Evolutionary conservation across 2,329 filamentous ascomycete species (phyloP), one percentile per base, ranked within the genome.

Genomic region (Scytalidium sp.): DNA sequence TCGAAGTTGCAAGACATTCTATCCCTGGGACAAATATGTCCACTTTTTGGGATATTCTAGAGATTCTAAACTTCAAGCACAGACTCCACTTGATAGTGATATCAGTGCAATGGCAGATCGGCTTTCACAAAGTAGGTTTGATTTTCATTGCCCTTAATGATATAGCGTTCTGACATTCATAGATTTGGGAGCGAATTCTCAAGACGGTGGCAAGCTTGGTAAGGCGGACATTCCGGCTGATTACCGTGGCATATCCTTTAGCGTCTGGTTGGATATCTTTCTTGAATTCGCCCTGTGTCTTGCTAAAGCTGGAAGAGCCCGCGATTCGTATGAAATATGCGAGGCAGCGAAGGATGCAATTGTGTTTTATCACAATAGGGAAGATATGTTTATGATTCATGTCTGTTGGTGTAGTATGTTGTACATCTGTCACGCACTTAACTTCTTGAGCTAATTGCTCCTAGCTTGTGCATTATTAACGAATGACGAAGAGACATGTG

Each of bases 181-280:
- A 66, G 64, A 56, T 32, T 47, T 64, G 22, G 59, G 59, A 41
- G 58, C 55, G 3, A 52, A 60, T 32, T 43, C 55, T 20, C 45
- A 52, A 4, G 54, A 58, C 7, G 45, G 50, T 32, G 49, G 45
- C 10, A 49, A 47, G 45, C 43, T 32, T 22, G 32, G 50, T 10
- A 27, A 48, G 19, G 47, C 49, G n/a, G 51, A 57, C 15, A 46
- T 65, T 29, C 63, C 64, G 7, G 48, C 56, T 22, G 58, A 64
- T 51, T 92, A 90, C 63, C 85, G 90, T 57, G 88, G 87, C 7
- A 88, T 97, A 43, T 74, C 84, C 0, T 96, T 97, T 63, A 76
- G 85, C 50, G 79, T 84, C 43, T 99, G 94, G 94, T 79, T 97
- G 3, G 88, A 95, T 58, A 78, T 96, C 1, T 96, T 99, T 64